Evolutionary conservation across 257 asterid genomes (phyloP).

Genomic region (Nicotiana obtusifolia): DNA sequence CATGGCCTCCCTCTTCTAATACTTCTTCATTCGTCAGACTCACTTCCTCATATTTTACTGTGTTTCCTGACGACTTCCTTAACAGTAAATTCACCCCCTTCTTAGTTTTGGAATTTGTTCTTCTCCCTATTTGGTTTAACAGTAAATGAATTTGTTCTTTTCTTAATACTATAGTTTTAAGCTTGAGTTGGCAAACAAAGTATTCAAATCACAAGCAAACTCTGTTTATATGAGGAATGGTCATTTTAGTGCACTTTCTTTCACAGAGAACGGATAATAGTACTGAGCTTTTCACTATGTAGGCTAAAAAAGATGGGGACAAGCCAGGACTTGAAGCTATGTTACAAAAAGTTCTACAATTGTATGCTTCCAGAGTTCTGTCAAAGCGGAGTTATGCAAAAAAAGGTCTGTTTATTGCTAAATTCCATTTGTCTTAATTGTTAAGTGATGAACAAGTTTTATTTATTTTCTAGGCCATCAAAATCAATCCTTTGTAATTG

Average conservation of each 20-base stretch:
- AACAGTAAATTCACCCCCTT: not conserved
- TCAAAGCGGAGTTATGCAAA: slow-evolving; percentile 89
- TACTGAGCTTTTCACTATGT: slow-evolving; percentile 12
- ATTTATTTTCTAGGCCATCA: not conserved
- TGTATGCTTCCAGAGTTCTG: slow-evolving; percentile 83
- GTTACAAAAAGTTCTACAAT: slow-evolving; percentile 89
- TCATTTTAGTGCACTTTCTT: not conserved
- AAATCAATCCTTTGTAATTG: not conserved
- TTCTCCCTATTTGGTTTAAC: not conserved
- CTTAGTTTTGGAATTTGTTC: not conserved
- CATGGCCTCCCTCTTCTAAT: not conserved
- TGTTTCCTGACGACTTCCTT: not conserved
- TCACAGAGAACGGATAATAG: not conserved
- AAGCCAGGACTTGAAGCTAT: slow-evolving; percentile 98
- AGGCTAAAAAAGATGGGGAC: slow-evolving; percentile 93
- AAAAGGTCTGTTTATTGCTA: slow-evolving; percentile 45
- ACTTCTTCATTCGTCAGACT: not conserved
- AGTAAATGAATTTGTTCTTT: not conserved
- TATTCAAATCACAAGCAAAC: not conserved
- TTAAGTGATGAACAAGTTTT: not conserved
- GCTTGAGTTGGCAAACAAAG: not conserved
- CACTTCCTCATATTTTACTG: not conserved
- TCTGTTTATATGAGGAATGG: not conserved
- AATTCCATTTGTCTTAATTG: not conserved
- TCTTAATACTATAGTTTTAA: not conserved